These are phyloP conservation scores for Zoysia japonica DNA, from an alignment of 176 grass and related monocot species.

Conservation along the genomic window DNA sequence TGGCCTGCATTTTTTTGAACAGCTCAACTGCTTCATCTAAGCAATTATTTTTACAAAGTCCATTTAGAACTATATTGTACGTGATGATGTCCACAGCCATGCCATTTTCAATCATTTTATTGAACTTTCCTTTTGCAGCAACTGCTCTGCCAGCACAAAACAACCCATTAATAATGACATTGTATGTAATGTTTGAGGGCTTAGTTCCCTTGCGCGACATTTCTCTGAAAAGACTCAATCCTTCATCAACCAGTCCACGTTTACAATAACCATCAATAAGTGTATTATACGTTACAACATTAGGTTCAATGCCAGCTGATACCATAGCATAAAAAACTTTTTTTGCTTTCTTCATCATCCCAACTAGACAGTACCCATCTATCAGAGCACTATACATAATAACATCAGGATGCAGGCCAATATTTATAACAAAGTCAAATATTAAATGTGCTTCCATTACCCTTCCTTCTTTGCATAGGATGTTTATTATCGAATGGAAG, in stretches of 20 bases:
- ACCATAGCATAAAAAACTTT: neutral
- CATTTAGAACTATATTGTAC: neutral
- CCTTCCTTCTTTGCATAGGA: constrained; percentile 28
- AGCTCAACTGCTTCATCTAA: neutral
- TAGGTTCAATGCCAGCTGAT: neutral
- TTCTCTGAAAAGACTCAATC: neutral
- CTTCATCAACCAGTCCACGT: neutral
- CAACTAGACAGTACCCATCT: constrained; percentile 4
- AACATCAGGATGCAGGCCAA: constrained; percentile 17
- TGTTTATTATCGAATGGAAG: constrained; percentile 23
- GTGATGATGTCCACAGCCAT: neutral
- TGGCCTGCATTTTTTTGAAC: neutral
- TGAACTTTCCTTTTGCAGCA: neutral
- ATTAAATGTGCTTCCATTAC: constrained; percentile 19
- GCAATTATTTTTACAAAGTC: constrained; percentile 18
- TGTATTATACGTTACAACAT: neutral
- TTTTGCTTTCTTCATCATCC: neutral
- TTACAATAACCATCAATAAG: neutral
- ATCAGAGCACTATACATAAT: constrained; percentile 4
- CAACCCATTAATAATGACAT: neutral
- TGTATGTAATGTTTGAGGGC: neutral
- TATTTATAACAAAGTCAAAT: constrained; percentile 18
- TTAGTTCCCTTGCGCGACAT: neutral
- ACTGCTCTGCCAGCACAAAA: neutral
- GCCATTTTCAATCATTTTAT: constrained; percentile 12